Base-by-base conservation (phyloP, 2,329 filamentous ascomycete genomes). In the Septoria linicola region DNA sequence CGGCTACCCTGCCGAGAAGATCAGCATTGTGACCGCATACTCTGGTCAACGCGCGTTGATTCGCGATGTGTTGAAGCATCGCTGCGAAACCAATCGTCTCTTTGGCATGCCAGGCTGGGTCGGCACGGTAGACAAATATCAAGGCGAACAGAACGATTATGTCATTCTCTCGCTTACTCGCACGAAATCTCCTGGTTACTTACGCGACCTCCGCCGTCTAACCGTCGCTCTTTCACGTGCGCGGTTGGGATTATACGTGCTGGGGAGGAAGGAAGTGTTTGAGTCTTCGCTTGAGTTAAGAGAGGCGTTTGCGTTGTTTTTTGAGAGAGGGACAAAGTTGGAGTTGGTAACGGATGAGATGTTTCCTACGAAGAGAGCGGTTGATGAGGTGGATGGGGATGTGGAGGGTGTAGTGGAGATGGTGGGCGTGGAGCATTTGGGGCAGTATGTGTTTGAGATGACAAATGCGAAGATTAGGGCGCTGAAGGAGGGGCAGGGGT, bases 101-200 rank as follows among this genome's bases (percentile, higher is more conserved):
- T 99, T 99, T 71, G 91, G 92, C 7, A 74, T 96, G 70, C 93
- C 93, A 14, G 87, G 85, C 70, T 85, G 87, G 46, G 89, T 99
- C 21, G 91, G 89, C 3, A 99, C 95, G 4, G 92, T 99, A 57
- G 93, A 99, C 74, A 96, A 96, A 70, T 99, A 97, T 66, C 93
- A 99, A 74, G 95, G 93, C 68, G 93, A 99, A 76, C 93, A 99
- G 72, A 99, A 99, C 71, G 93, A 99, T 66, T 97, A 96, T 66
- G 83, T 99, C 61, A 95, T 99, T 63, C 81, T 99, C 49, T 96
- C 91, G 4, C 81, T 99, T 40, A 93, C 90, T 11, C 83, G 93
- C 55, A 97, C 95, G 10, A 87, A 85, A 49, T 82, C 86, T 16
- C 89, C 95, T 7, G 93, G 93, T 45, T 99, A 97, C 69, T 80